Evolutionary conservation across 352 stramenopile species (phyloP).

Genomic region (Pythium vanterpoolii): DNA sequence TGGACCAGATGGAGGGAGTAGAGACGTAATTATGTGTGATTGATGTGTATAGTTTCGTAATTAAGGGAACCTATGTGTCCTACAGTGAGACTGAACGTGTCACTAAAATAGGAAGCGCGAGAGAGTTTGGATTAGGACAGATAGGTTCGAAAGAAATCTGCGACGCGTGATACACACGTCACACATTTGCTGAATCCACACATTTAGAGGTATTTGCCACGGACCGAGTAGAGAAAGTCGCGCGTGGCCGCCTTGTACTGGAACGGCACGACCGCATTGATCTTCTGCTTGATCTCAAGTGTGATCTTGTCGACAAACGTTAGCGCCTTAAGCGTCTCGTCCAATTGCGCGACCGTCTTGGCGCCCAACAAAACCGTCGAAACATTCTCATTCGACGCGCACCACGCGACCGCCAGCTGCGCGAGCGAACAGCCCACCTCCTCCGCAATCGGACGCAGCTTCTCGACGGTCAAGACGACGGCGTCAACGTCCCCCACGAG

Average conservation of each 20-base stretch:
- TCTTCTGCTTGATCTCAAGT: conserved; percentile 37
- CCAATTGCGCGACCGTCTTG: conserved; percentile 35
- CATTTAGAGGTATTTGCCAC: conserved; percentile 5
- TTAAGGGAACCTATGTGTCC: not conserved
- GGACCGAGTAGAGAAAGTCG: not conserved
- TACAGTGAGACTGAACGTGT: not conserved
- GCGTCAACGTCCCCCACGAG: conserved; percentile 16
- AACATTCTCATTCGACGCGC: conserved; percentile 37
- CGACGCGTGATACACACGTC: too few relatives aligned
- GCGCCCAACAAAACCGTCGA: conserved; percentile 43
- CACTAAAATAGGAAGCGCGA: too few relatives aligned
- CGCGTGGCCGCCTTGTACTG: conserved; percentile 17
- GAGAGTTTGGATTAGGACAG: too few relatives aligned
- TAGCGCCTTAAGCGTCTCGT: conserved; percentile 52
- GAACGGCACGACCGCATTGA: conserved; percentile 35
- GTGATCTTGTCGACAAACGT: conserved; percentile 37
- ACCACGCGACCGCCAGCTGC: conserved; percentile 45
- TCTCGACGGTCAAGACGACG: conserved; percentile 3
- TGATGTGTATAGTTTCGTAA: not conserved
- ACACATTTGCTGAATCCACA: too few relatives aligned
- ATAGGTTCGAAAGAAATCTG: too few relatives aligned
- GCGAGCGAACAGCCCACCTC: conserved; percentile 34
- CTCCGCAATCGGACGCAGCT: conserved; percentile 29
- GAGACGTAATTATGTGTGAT: not conserved
- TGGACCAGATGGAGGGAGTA: not conserved